A percentile compares a stretch with the other conserved stretches of the same genome.
These are phyloP conservation scores for Fusarium haematococcum DNA, from an alignment of 2,329 filamentous ascomycete genomes.

Conservation along the genomic window DNA sequence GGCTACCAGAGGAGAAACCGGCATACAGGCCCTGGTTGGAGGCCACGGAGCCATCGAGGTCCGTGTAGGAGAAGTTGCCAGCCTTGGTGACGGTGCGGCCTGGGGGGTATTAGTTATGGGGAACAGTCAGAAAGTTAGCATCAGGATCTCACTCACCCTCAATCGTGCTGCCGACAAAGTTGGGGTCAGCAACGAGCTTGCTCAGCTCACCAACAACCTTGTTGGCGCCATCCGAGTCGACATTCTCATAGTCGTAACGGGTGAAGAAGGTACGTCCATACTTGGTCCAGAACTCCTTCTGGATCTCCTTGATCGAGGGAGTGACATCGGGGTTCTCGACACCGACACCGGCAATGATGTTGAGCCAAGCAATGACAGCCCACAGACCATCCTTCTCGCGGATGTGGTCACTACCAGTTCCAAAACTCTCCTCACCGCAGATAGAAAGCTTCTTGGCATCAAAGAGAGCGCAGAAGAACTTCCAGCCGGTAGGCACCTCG, in stretches of 20 bases:
- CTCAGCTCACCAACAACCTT: constrained; percentile 88
- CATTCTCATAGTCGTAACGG: constrained; percentile 97
- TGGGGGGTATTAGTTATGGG: constrained; percentile 46
- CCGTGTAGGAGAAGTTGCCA: constrained; percentile 97
- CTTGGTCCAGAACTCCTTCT: constrained; percentile 95
- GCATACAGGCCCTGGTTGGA: constrained; percentile 97
- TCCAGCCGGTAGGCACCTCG: constrained; percentile 98
- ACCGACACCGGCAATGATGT: constrained; percentile 96
- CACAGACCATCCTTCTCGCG: constrained; percentile 99
- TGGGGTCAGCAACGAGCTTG: constrained; percentile 78
- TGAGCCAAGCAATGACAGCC: constrained; percentile 97
- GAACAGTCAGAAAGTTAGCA: neutral
- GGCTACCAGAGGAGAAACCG: constrained; percentile 93
- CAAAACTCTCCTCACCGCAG: constrained; percentile 98
- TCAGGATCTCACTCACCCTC: constrained; percentile 63
- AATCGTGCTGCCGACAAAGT: constrained; percentile 86
- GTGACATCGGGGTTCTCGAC: constrained; percentile 82
- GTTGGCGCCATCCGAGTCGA: constrained; percentile 89
- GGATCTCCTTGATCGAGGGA: constrained; percentile 94
- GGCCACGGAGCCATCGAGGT: constrained; percentile 95
- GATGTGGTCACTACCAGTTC: constrained; percentile 98
- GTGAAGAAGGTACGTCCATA: constrained; percentile 99
- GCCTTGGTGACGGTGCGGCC: constrained; percentile 87
- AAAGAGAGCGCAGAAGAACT: constrained; percentile 98
- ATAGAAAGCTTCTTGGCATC: constrained; percentile 97